phyloP scores from a whole-genome alignment of 2,329 filamentous ascomycete genomes.

The Pseudopyrenochaeta lycopersici region DNA sequence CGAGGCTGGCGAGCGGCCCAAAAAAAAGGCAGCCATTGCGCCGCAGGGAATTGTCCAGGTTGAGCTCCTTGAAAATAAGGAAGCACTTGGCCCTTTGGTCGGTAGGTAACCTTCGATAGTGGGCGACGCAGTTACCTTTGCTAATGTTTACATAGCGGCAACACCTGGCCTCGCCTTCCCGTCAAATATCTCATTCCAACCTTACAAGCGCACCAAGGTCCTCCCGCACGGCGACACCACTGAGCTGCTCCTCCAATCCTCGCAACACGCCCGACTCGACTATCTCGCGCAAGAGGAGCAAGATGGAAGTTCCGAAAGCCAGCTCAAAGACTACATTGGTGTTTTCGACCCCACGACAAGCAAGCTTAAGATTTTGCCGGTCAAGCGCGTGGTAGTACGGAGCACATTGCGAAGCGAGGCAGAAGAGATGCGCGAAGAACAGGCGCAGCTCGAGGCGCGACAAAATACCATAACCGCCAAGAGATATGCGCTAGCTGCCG shows the following conservation, averaged over 20 bases:
- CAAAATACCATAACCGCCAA: constrained; percentile 62
- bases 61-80: constrained; percentile 57
- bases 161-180: constrained; percentile 55
- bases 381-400: constrained; percentile 64
- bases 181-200: constrained; percentile 56
- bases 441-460: constrained; percentile 34
- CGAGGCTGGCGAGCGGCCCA: constrained; percentile 36
- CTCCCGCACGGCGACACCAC: constrained; percentile 38
- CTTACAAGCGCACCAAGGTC: constrained; percentile 54
- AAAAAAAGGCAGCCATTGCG: constrained; percentile 57
- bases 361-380: constrained; percentile 62
- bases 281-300: constrained; percentile 64
- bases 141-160: constrained; percentile 39
- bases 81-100: constrained; percentile 59
- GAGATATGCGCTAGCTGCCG: constrained; percentile 75
- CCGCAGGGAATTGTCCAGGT: constrained; percentile 53
- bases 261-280: constrained; percentile 67
- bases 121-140: background rate
- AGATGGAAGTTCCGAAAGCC: constrained; percentile 56
- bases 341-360: constrained; percentile 65
- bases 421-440: constrained; percentile 49
- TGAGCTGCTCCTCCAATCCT: constrained; percentile 68
- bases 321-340: constrained; percentile 68
- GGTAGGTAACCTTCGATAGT: constrained; percentile 46
- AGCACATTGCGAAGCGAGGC: constrained; percentile 57